These are phyloP conservation scores for Auricularia auricula-judae DNA, from an alignment of 768 basidiomycete species.

Conservation along the genomic window DNA sequence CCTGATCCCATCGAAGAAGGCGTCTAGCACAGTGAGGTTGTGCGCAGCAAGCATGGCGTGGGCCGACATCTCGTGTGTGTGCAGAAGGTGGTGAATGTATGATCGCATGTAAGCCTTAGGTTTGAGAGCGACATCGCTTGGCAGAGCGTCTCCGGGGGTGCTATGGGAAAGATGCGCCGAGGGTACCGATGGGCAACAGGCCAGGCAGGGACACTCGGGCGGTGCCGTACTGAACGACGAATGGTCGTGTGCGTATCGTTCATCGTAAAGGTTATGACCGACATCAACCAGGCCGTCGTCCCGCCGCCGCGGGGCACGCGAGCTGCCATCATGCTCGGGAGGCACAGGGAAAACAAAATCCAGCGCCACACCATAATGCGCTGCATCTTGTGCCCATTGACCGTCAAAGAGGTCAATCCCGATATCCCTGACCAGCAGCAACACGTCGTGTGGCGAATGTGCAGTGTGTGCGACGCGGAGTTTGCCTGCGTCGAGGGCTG, in stretches of 20 bases:
- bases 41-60: slow-evolving; percentile 67
- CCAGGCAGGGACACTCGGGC: slow-evolving; percentile 13
- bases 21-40: slow-evolving; percentile 57
- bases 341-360: slow-evolving; percentile 63
- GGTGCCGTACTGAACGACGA: slow-evolving; percentile 21
- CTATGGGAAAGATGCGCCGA: slow-evolving; percentile 11
- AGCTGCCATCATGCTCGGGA: slow-evolving; percentile 1
- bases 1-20: slow-evolving; percentile 47
- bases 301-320: slow-evolving; percentile 4
- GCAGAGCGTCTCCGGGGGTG: slow-evolving; percentile 17
- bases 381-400: slow-evolving; percentile 57
- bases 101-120: slow-evolving; percentile 31
- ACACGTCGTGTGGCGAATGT: slow-evolving; percentile 63
- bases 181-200: slow-evolving; percentile 16
- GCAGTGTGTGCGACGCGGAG: slow-evolving; percentile 50
- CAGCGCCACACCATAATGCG: slow-evolving; percentile 60
- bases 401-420: slow-evolving; percentile 74
- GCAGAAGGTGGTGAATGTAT: slow-evolving; percentile 75
- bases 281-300: slow-evolving; percentile 29
- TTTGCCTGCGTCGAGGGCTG: slow-evolving; percentile 40
- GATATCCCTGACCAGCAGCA: slow-evolving; percentile 47
- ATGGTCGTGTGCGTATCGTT: slow-evolving; percentile 51
- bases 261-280: slow-evolving; percentile 66
- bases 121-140: slow-evolving; percentile 16
- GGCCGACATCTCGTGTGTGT: slow-evolving; percentile 85